Base-by-base conservation (phyloP, 441 rosid species). In the Arabidopsis hybrid region DNA sequence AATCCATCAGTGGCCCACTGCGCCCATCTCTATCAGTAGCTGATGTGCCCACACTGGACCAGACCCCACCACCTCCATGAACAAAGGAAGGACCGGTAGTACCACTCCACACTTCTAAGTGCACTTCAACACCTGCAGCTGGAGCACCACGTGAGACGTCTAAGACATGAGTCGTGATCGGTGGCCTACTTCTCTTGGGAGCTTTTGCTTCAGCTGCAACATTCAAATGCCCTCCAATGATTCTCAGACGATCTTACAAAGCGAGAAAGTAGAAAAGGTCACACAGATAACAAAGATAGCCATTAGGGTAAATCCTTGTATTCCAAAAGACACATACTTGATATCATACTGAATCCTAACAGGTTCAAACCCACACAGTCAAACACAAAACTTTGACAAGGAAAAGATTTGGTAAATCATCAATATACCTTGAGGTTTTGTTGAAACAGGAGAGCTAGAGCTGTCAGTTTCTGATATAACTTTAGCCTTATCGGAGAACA, bases 101-200 rank as follows among this genome's bases (percentile, higher is more conserved):
- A 71, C 87, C 88, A 38, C 74, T 79, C 97, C 97, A 92, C 75
- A 85, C 83, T 65, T 92, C 97, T 74, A 94, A 71, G 42, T 55
- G 60, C 42, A 94, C 87, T 71, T 92, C 95, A 75, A 90, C 66
- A 31, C 89, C 99, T 50, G 83, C 81, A 65, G 91, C 99, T 13
- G 97, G 97, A 72, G 82, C 70, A 39, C 97, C 99, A 51, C 77
- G 82, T 35, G 97, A 87, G 75, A 90, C 89, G 81, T 94, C 97
- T 71, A 94, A 83, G 42, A 94, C 89, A 82, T 94, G 99, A 36
- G 97, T 89, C 7, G 97, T 90, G 70, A 94, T 89, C 8, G 97
- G 99, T 16, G 93, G 97, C 18, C 94, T 89, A 17, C 81, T 83
- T 78, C 91, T 85, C 69, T 76, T 73, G 61, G 80, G 76, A 71